Base-by-base conservation (phyloP, 805 yeast genomes). In the Starmerella etchellsii region DNA sequence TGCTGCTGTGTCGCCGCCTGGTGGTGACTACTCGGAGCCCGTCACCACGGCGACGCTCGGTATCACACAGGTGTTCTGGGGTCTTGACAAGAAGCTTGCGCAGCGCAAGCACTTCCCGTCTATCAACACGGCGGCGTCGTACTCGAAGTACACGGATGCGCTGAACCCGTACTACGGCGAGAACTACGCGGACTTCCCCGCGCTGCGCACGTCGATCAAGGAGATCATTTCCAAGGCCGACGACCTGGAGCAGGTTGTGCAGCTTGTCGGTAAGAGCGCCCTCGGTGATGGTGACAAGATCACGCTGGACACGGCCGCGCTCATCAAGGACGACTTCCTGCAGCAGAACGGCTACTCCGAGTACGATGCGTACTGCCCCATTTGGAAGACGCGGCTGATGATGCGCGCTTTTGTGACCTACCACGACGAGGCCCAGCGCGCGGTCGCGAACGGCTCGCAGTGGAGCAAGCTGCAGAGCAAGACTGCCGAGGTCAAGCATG, bases 21-120 rank as follows among this genome's bases (percentile, higher is more conserved):
- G 99, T 77, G 99, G 99, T 78, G 99, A 91, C 71, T 88, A 91
- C 78, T 88, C 97, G 21, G 99, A 91, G 69, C 99, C 99, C 34
- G 99, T 91, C 54, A 91, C 99, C 22, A 88, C 97, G 18, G 76
- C 98, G 7, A 91, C 99, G 27, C 75, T 91, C 59, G 97, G 96
- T 81, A 91, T 91, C 55, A 91, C 98, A n/a, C 99, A 91, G 70
- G 99, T 91, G 39, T 91, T 91, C 70, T 91, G 99, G 99, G 99
- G 99, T 68, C 74, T 91, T 65, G 99, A 91, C 69, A 91, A 91
- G 69, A 91, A 88, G 66, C 74, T 91, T 59, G 98, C 99, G 20
- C 99, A 91, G 72, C 87, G 99, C 73, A 91, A 91, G 69, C 99
- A 91, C 70, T 91, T 91, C 83, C 99, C 99, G 55, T 88, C 97